Evolutionary conservation across 2,329 filamentous ascomycete species (phyloP), one percentile per base, ranked within the genome.

Genomic region (Orbilia quercus): DNA sequence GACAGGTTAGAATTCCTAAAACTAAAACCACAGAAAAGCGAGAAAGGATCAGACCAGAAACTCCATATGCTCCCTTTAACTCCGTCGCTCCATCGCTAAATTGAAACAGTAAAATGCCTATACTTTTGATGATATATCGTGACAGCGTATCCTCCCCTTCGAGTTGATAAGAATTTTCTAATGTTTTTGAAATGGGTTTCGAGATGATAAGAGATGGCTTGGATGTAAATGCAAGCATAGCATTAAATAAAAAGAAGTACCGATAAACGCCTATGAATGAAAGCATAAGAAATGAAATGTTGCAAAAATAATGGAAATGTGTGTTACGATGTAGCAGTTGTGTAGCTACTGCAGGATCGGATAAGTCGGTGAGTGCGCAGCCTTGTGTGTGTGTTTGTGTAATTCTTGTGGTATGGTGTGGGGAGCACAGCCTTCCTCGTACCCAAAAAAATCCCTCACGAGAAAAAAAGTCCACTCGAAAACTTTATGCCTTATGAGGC

Each of bases 11-110:
- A 22, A 42, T 42, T 25, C n/a, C 34, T 9, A 28, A 40, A 53
- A 44, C 7, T 16, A 63, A 40, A 50, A 38, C 20, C 28, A n/a
- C 20, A 25, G 25, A 54, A 55, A 55, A 25, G 38, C 42, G 1
- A 20, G 12, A 31, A 45, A 55, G 38, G 4, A 38, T 22, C 22
- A 47, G 4, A 38, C 16, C 22, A 18, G 28, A 55, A 28, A 54
- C 28, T 34, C 40, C 50, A 28, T 25, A 40, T 55, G 58, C 62
- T 45, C 63, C 63, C 0, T 28, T 54, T 14, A 65, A 65, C 60
- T 50, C 60, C 60, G 11, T 51, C 63, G 63, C 63, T 59, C 63
- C 63, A 28, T 58, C 63, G 63, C 63, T 67, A 67, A 66, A 47
- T 40, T 67, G 59, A 66, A 55, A 38, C 20, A 65, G n/a, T 18